Evolutionary conservation across 1,284 basidiomycete species (phyloP).

Genomic region (Chondrostereum purpureum): DNA sequence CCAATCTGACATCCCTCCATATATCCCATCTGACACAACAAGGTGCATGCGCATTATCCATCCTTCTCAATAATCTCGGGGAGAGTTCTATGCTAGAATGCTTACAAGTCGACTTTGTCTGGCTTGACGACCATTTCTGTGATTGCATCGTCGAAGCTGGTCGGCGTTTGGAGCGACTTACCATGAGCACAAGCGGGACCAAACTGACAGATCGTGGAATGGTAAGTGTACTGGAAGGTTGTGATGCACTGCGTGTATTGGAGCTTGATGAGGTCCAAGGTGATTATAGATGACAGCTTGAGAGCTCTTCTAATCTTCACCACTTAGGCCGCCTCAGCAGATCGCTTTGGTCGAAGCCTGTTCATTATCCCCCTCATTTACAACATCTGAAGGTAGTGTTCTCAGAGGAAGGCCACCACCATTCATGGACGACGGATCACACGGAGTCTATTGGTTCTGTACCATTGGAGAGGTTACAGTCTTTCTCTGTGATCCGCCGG

Average conservation of each 20-base stretch:
- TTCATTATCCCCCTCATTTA: constrained; percentile 19
- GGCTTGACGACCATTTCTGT: constrained; percentile 31
- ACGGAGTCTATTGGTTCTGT: constrained; percentile 25
- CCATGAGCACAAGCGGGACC: constrained; percentile 27
- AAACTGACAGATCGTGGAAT: constrained; percentile 30
- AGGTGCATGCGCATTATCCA: constrained; percentile 25
- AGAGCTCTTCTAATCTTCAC: background rate
- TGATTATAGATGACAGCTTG: too few species aligned
- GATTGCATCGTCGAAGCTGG: constrained; percentile 25
- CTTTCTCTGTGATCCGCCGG: constrained; percentile 22
- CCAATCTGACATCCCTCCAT: constrained; percentile 23
- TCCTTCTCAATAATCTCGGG: constrained; percentile 19
- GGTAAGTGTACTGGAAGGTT: constrained; percentile 25
- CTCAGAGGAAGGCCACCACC: constrained; percentile 26
- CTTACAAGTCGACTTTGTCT: constrained; percentile 28
- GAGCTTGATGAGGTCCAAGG: constrained; percentile 31
- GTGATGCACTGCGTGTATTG: constrained; percentile 26
- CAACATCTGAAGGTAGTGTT: constrained; percentile 23
- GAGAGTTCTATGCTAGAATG: constrained; percentile 23
- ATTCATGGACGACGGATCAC: constrained; percentile 35
- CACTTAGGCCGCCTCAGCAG: constrained; percentile 28
- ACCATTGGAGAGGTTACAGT: constrained; percentile 19
- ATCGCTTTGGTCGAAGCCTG: constrained; percentile 27
- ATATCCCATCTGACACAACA: constrained; percentile 28
- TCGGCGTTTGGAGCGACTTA: constrained; percentile 22